Conservation (phyloP, 331 rosid species). For the Spiraea crenata region DNA sequence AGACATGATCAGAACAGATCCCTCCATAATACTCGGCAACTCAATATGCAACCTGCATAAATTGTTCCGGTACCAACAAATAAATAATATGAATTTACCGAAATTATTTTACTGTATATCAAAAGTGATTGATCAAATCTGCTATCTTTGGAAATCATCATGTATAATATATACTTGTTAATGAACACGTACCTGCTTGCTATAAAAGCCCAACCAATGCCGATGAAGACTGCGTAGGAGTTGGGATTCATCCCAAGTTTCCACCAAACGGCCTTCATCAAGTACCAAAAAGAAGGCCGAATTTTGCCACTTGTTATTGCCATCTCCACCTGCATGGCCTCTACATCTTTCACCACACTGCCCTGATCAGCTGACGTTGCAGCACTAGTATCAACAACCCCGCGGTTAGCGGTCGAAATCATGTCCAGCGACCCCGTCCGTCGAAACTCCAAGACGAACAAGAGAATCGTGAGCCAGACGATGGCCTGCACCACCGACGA, state of each 20-base stretch:
- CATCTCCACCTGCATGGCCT: constrained; percentile 15
- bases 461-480: constrained; percentile 71
- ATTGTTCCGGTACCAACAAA: too few relatives aligned
- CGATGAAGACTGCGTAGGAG: constrained; percentile 76
- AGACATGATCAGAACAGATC: constrained; percentile 77
- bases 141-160: too few relatives aligned
- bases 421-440: constrained; percentile 36
- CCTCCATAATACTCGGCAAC: constrained; percentile 76
- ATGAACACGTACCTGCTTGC: constrained; percentile 73
- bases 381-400: background rate
- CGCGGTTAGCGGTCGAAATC: background rate
- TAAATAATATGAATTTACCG: too few relatives aligned
- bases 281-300: constrained; percentile 43
- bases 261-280: constrained; percentile 71
- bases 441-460: constrained; percentile 71
- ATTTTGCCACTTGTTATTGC: background rate
- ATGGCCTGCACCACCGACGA: constrained; percentile 74
- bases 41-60: constrained; percentile 63
- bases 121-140: too few relatives aligned
- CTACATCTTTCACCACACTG: constrained; percentile 40
- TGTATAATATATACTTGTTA: too few relatives aligned
- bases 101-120: too few relatives aligned
- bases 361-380: constrained; percentile 6
- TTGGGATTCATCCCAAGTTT: constrained; percentile 78
- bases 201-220: constrained; percentile 77